Evolutionary conservation across 2,329 filamentous ascomycete species (phyloP).

Genomic region (Diaporthe citrichinensis): DNA sequence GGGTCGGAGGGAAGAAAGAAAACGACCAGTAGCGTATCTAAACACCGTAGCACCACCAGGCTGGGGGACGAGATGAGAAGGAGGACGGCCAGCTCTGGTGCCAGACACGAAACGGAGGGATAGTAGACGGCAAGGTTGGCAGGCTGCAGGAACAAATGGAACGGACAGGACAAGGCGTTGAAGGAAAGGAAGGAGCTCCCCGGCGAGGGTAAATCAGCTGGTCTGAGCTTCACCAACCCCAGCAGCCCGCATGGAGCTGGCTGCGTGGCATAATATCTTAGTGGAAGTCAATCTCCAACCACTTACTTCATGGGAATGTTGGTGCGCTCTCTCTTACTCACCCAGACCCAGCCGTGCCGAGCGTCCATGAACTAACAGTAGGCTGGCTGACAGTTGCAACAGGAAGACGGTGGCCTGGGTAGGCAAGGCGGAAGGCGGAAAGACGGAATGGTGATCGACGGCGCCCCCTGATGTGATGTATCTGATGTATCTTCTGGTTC

Average conservation of each 20-base stretch:
- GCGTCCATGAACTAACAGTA: not conserved
- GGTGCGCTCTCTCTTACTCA: not conserved
- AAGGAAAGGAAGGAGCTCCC: not conserved
- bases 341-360: conserved; percentile 11
- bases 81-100: not conserved
- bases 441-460: conserved; percentile 23
- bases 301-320: conserved; percentile 10
- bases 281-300: conserved; percentile 29
- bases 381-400: not conserved
- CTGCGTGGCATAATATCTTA: conserved; percentile 37
- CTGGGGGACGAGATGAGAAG: not conserved
- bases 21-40: conserved; percentile 28
- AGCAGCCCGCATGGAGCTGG: conserved; percentile 32
- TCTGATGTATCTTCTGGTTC: conserved; percentile 37
- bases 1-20: conserved; percentile 55
- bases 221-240: conserved; percentile 26
- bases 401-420: not conserved
- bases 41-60: conserved; percentile 4
- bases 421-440: conserved; percentile 10
- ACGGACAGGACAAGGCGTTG: conserved; percentile 15
- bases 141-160: conserved; percentile 19
- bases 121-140: not conserved
- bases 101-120: conserved; percentile 2
- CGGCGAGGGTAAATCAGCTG: not conserved
- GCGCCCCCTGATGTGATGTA: conserved; percentile 5